phyloP scores from a whole-genome alignment of 257 asterid species.

The Salvia splendens region DNA sequence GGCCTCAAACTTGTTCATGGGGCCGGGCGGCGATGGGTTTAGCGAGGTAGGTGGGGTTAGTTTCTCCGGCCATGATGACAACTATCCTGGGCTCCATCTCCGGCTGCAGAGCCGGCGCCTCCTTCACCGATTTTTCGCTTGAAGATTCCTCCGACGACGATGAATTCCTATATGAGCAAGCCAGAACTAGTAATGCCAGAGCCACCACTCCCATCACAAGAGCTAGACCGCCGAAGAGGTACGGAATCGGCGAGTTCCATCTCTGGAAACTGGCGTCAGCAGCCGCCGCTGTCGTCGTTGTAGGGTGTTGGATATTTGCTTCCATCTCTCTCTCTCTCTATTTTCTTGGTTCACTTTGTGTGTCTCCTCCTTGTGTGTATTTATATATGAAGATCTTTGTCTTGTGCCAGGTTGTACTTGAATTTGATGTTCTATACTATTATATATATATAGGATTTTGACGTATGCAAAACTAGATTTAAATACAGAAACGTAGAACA shows the following conservation, averaged over 20 bases:
- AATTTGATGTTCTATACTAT: neutral
- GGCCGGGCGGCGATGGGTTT: constrained; percentile 29
- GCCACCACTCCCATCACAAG: constrained; percentile 32
- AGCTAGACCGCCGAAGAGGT: constrained; percentile 38
- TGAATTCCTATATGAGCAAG: constrained; percentile 44
- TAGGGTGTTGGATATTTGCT: constrained; percentile 38
- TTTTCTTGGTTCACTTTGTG: neutral
- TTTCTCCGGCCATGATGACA: constrained; percentile 65
- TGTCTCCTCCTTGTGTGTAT: neutral
- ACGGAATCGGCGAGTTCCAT: constrained; percentile 47
- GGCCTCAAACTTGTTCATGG: neutral
- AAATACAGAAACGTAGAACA: no score
- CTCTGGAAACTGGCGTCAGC: constrained; percentile 49
- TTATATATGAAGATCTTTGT: no score
- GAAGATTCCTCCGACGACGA: constrained; percentile 1
- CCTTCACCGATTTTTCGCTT: constrained; percentile 23
- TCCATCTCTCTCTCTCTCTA: neutral
- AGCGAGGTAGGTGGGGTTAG: constrained; percentile 51
- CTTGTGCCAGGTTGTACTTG: no score
- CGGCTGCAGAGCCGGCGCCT: constrained; percentile 24
- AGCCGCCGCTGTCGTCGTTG: constrained; percentile 36
- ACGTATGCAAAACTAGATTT: no score
- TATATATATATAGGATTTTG: neutral
- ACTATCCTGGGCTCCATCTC: constrained; percentile 46
- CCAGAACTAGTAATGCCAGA: constrained; percentile 38